Base-by-base conservation (phyloP, 306 rosid species). In the Prunus fruticosa region DNA sequence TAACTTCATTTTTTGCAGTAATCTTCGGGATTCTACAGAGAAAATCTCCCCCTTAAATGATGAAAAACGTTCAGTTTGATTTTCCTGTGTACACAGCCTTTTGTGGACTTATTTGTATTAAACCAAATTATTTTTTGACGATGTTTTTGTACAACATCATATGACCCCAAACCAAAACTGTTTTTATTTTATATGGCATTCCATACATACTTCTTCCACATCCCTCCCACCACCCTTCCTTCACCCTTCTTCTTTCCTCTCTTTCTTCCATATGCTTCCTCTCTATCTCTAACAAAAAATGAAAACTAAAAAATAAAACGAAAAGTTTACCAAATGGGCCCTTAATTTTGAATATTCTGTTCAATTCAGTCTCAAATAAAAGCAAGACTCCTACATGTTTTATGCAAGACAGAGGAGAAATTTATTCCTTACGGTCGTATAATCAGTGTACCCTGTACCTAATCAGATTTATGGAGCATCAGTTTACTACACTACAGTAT, bases 341-440 rank as follows among this genome's bases (percentile, higher is more conserved):
- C 11, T 58, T 23, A 25, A 23, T 2, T 14, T 25, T 58, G 11
- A 23, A 6, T 11, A 58, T 23, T 23, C 32, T 22, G 11, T 58
- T 11, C 25, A 58, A 3, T 11, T 27, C 15, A 58, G 32, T 58
- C 15, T 58, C 62, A 56, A 58, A 11, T 23, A 58, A 22, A 58
- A 23, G 18, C 64, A 11, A 3, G 0, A 22, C 32, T 56, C 27
- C 20, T 56, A 56, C 43, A 38, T 18, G 10, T 20, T 56, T 56
- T 56, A 56, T 3, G 56, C 71, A 67, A 67, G 53, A 22, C 11
- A 20, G 19, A 22, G 30, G 10, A 67, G 18, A 43, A 43, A 38
- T 22, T 43, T 67, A 45, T 67, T 67, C 72, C 45, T 64, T 19
- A 64, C 51, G n/a, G 11, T 66, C 30, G 51, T 43, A 66, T 66